These are phyloP conservation scores for Earliella scabrosa DNA, from an alignment of 1,284 basidiomycete genomes.

Conservation along the genomic window DNA sequence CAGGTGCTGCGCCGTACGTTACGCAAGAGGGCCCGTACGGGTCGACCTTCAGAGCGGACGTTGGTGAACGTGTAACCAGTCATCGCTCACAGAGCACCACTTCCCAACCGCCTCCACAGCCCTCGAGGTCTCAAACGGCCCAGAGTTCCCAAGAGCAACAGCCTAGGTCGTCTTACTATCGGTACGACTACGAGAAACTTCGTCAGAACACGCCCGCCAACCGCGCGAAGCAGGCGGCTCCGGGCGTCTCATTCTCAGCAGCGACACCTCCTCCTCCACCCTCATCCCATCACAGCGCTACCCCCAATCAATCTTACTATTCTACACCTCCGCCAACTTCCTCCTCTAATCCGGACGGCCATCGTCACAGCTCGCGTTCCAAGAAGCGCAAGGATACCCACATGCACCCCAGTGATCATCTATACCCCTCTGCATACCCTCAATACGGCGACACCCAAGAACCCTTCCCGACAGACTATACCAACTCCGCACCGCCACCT, in stretches of 20 bases:
- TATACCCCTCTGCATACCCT: slow-evolving; percentile 6
- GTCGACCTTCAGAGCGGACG: slow-evolving; percentile 11
- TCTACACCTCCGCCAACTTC: background rate
- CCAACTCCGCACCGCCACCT: slow-evolving; percentile 7
- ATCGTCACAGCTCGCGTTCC: slow-evolving; percentile 3
- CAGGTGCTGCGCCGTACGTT: slow-evolving; percentile 9
- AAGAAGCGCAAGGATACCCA: slow-evolving; percentile 13
- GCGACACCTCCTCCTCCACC: slow-evolving; percentile 1
- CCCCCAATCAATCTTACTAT: slow-evolving; percentile 2
- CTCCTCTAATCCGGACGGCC: background rate
- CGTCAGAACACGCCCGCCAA: slow-evolving; percentile 21
- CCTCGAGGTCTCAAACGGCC: background rate
- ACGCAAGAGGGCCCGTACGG: slow-evolving; percentile 19
- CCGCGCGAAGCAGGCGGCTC: slow-evolving; percentile 10
- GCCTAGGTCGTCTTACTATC: slow-evolving; percentile 35
- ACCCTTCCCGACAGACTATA: background rate
- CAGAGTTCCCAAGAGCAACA: slow-evolving; percentile 2
- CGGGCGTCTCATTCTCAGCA: background rate
- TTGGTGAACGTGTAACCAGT: background rate
- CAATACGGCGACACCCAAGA: slow-evolving; percentile 4
- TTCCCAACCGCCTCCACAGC: background rate
- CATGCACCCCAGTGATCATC: slow-evolving; percentile 6
- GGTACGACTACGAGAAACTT: slow-evolving; percentile 39
- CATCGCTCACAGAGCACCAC: background rate
- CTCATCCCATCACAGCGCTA: background rate